Percentiles rank a stretch among this genome's conserved stretches.
Evolutionary conservation across 805 yeast genomes (phyloP).

Genomic region (Tetrapisispora nanseiensis): DNA sequence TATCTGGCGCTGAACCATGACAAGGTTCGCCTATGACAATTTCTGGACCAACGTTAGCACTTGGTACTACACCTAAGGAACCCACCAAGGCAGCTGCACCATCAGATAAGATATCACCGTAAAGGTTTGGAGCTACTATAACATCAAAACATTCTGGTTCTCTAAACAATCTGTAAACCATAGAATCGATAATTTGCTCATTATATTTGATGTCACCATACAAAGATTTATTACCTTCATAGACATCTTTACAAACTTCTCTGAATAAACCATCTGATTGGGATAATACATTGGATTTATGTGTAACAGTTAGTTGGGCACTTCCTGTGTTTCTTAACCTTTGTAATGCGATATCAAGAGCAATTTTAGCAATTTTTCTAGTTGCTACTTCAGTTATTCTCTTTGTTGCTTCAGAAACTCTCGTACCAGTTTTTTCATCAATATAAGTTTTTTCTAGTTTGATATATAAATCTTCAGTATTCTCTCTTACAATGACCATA

Average conservation of each 20-base stretch:
- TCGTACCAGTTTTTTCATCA: slow-evolving; percentile 68
- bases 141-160: slow-evolving; percentile 97
- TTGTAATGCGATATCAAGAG: slow-evolving; percentile 85
- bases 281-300: slow-evolving; percentile 90
- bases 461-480: slow-evolving; percentile 94
- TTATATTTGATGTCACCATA: slow-evolving; percentile 58
- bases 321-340: slow-evolving; percentile 66
- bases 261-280: slow-evolving; percentile 93
- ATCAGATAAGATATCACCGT: slow-evolving; percentile 93
- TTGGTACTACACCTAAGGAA: slow-evolving; percentile 94
- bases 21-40: slow-evolving; percentile 99
- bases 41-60: slow-evolving; percentile 93
- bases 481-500: slow-evolving; percentile 96
- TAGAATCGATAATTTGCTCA: slow-evolving; percentile 97
- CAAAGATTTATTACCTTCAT: slow-evolving; percentile 43
- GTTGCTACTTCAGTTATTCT: slow-evolving; percentile 88
- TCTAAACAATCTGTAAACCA: slow-evolving; percentile 98
- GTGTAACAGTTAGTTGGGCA: slow-evolving; percentile 72
- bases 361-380: slow-evolving; percentile 77
- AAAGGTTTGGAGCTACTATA: slow-evolving; percentile 95
- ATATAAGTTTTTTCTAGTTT: slow-evolving; percentile 75
- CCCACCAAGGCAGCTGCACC: slow-evolving; percentile 99
- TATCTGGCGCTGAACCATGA: slow-evolving; percentile 98
- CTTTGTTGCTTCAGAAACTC: slow-evolving; percentile 95
- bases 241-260: slow-evolving; percentile 50